Evolutionary conservation across 306 rosid species (phyloP), one percentile per base, ranked within the genome.

Genomic region (Acacia melanoxylon): DNA sequence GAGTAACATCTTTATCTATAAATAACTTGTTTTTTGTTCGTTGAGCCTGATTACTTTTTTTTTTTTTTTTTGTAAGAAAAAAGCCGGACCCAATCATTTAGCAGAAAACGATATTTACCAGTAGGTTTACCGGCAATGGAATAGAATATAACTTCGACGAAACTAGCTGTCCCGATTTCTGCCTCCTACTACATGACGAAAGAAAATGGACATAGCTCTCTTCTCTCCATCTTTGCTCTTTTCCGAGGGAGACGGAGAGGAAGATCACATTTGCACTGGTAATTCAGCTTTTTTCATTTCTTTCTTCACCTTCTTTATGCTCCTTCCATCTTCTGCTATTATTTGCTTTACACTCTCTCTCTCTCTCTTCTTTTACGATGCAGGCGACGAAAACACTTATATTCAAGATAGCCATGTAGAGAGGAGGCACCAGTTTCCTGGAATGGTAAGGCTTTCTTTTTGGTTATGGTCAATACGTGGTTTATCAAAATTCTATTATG

Each of bases 141-240:
- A n/a, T n/a, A n/a, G n/a, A n/a, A n/a, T n/a, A n/a, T n/a, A n/a
- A n/a, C n/a, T n/a, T n/a, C n/a, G n/a, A n/a, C n/a, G n/a, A n/a
- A n/a, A n/a, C n/a, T n/a, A n/a, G n/a, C n/a, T n/a, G n/a, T n/a
- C n/a, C n/a, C n/a, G n/a, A n/a, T n/a, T n/a, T n/a, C n/a, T n/a
- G n/a, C n/a, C n/a, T n/a, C n/a, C n/a, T n/a, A n/a, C n/a, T n/a
- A n/a, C n/a, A n/a, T n/a, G n/a, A n/a, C n/a, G n/a, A n/a, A n/a
- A n/a, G n/a, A n/a, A n/a, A 58, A 95, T 93, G 98, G 98, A 95
- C n/a, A 91, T 91, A 67, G 99, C 98, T 80, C 88, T 93, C 68
- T 95, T 95, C 83, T 95, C 96, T 12, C 88, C 99, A 22, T 93
- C 98, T 41, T 91, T 95, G 22, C 94, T 95, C 80, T 95, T 95